phyloP scores from a whole-genome alignment of 192 early-diverging fungal genomes.

The Neocallimastix lanati region DNA sequence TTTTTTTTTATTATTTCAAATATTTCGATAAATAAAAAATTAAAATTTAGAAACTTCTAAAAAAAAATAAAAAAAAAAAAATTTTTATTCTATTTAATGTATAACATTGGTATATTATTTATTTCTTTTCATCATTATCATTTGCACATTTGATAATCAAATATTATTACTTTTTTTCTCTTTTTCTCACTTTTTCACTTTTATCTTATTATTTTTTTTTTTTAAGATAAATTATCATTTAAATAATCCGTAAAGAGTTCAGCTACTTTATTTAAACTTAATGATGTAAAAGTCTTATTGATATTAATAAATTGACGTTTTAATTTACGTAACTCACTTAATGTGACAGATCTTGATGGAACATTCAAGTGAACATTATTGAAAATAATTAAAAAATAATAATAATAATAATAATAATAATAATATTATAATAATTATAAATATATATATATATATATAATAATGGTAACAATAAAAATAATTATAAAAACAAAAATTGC shows the following conservation, averaged over 20 bases:
- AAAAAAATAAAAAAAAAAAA: too few relatives aligned
- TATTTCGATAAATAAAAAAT: too few relatives aligned
- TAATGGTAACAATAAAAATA: conserved; percentile 13
- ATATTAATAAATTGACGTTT: conserved; percentile 61
- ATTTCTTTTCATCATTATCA: too few relatives aligned
- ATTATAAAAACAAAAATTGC: not conserved
- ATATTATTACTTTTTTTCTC: too few relatives aligned
- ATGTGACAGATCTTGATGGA: conserved; percentile 52
- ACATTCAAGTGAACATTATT: conserved; percentile 13
- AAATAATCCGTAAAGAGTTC: conserved; percentile 83
- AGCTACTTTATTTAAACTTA: conserved; percentile 50
- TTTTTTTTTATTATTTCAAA: too few relatives aligned
- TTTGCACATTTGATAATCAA: too few relatives aligned
- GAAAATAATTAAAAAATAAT: not conserved
- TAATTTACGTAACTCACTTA: conserved; percentile 62
- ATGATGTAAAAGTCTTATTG: conserved; percentile 69
- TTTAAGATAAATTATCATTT: conserved; percentile 55
- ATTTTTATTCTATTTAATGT: too few relatives aligned
- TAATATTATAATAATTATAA: too few relatives aligned
- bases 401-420: not conserved
- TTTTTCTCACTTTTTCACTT: too few relatives aligned
- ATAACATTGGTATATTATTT: too few relatives aligned
- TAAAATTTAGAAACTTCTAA: too few relatives aligned
- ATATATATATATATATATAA: too few relatives aligned
- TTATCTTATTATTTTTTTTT: conserved; percentile 8